Evolutionary conservation across 2,329 filamentous ascomycete species (phyloP).

Genomic region (Aspergillus hortae): DNA sequence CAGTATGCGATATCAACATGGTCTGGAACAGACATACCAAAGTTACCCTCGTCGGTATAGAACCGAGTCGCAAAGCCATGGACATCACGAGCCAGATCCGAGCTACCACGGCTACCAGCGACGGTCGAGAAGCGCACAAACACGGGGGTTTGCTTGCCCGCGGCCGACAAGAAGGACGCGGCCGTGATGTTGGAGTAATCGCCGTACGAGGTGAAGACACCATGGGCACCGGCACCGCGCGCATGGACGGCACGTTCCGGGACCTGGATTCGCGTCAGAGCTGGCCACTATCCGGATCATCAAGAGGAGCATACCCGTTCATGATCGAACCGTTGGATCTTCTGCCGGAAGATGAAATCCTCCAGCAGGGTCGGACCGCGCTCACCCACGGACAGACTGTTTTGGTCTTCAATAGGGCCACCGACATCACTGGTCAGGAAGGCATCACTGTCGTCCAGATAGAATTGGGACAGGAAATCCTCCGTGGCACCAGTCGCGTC

Average conservation of each 20-base stretch:
- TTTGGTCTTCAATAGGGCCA: conserved; percentile 64
- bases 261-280: conserved; percentile 35
- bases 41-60: conserved; percentile 72
- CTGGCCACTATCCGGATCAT: background rate
- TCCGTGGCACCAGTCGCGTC: conserved; percentile 32
- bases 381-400: conserved; percentile 63
- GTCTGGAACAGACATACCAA: conserved; percentile 25
- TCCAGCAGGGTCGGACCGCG: conserved; percentile 67
- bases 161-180: conserved; percentile 58
- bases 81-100: conserved; percentile 68
- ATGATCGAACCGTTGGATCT: conserved; percentile 68
- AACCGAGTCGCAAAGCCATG: conserved; percentile 68
- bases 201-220: conserved; percentile 65
- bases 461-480: conserved; percentile 43
- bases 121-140: conserved; percentile 76
- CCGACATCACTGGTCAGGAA: conserved; percentile 66
- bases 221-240: conserved; percentile 64
- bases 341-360: conserved; percentile 70
- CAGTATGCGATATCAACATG: background rate
- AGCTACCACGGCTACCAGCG: conserved; percentile 64
- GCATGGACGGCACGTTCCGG: conserved; percentile 68
- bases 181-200: conserved; percentile 66
- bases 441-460: conserved; percentile 51
- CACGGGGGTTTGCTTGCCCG: conserved; percentile 60
- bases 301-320: conserved; percentile 54